A percentile compares a stretch with the other conserved stretches of the same genome.
These are phyloP conservation scores for Prinsepia uniflora DNA, from an alignment of 306 rosid species.

Conservation along the genomic window DNA sequence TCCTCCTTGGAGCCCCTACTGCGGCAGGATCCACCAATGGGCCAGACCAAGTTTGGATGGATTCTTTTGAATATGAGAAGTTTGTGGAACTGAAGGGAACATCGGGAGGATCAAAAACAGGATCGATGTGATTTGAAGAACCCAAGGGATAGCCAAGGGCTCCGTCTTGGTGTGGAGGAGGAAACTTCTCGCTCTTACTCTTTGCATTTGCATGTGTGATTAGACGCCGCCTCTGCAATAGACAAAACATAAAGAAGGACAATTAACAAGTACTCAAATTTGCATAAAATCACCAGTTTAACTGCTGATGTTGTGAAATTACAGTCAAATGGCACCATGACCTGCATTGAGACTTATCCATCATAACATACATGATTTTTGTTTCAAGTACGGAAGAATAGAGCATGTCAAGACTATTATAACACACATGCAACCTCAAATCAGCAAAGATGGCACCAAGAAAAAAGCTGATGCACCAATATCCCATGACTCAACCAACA, in stretches of 20 bases:
- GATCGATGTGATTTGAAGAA: conserved; percentile 88
- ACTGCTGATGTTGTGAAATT: background rate
- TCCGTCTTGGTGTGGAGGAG: conserved; percentile 99
- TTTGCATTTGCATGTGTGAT: conserved; percentile 94
- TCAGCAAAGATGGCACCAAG: background rate
- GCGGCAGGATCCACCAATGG: conserved; percentile 69
- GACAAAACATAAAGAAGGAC: conserved; percentile 11
- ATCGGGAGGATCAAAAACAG: conserved; percentile 77
- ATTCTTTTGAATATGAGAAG: conserved; percentile 67
- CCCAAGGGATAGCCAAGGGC: conserved; percentile 82
- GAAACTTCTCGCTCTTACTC: conserved; percentile 99
- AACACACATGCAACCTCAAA: background rate
- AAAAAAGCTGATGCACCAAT: background rate
- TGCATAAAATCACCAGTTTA: conserved; percentile 9
- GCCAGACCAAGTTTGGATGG: conserved; percentile 94
- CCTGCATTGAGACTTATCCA: background rate
- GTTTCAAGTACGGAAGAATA: background rate
- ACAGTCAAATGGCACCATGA: background rate
- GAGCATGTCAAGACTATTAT: background rate
- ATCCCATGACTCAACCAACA: background rate
- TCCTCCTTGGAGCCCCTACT: conserved; percentile 67
- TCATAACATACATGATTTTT: background rate
- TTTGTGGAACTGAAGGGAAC: conserved; percentile 86
- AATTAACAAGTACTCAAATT: conserved; percentile 4
- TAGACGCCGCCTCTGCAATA: conserved; percentile 73